Evolutionary conservation across 306 rosid species (phyloP).

Genomic region (Mimosa bimucronata): DNA sequence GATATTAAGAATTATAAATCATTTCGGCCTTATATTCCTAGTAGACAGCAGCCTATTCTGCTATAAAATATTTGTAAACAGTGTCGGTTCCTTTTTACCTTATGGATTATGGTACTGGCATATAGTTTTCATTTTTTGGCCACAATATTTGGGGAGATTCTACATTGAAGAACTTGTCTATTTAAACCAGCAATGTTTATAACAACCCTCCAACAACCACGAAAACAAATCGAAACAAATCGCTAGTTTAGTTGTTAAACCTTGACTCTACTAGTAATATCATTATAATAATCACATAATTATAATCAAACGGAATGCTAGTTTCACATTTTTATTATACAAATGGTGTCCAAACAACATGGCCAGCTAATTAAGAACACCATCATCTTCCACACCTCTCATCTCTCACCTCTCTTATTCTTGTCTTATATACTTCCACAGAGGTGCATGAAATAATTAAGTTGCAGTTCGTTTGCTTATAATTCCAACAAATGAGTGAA

Average conservation of each 20-base stretch:
- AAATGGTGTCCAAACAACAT: constrained; percentile 33
- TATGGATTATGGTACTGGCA: background rate
- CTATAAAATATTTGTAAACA: background rate
- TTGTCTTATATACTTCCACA: constrained; percentile 17
- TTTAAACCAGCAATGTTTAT: constrained; percentile 43
- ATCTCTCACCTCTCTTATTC: background rate
- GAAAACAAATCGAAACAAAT: constrained; percentile 53
- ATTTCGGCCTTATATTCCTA: background rate
- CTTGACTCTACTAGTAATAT: constrained; percentile 49
- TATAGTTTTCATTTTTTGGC: background rate
- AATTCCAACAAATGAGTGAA: constrained; percentile 46
- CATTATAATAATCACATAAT: background rate
- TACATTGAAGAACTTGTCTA: constrained; percentile 34
- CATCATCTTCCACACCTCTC: constrained; percentile 19
- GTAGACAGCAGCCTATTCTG: background rate
- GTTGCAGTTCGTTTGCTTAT: background rate
- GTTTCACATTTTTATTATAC: constrained; percentile 29
- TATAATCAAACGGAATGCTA: constrained; percentile 20
- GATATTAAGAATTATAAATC: background rate
- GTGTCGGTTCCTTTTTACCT: background rate
- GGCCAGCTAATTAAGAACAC: constrained; percentile 22
- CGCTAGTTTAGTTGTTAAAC: constrained; percentile 45
- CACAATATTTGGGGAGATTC: background rate
- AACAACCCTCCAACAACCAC: constrained; percentile 80
- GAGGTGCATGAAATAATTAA: background rate